A percentile compares a stretch with the other conserved stretches of the same genome.
Evolutionary conservation across 345 rosid genomes (phyloP).

Genomic region (Carallia brachiata): DNA sequence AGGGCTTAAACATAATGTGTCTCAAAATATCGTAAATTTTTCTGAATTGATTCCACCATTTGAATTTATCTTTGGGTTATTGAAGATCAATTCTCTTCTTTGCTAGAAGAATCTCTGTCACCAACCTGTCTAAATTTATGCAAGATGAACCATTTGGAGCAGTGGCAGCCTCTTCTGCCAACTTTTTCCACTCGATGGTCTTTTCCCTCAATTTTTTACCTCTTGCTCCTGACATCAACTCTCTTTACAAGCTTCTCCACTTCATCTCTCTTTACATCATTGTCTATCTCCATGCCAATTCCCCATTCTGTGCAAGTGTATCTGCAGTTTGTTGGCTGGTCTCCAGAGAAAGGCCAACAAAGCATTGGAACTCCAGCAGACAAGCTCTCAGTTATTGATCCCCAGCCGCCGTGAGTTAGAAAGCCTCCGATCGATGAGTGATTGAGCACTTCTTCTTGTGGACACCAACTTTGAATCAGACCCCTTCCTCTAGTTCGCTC

Average conservation of each 20-base stretch:
- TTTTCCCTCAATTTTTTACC: background rate
- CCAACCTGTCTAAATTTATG: background rate
- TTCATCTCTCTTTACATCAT: background rate
- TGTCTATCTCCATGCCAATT: slow-evolving; percentile 10
- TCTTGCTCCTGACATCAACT: background rate
- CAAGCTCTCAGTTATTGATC: background rate
- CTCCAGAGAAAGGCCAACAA: background rate
- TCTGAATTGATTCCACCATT: too few species aligned
- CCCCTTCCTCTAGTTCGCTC: background rate
- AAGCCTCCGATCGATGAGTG: background rate
- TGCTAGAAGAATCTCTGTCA: background rate
- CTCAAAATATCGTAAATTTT: too few species aligned
- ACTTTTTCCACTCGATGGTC: background rate
- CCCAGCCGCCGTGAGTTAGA: background rate
- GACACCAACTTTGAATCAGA: background rate
- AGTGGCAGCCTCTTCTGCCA: background rate
- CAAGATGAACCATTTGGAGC: background rate
- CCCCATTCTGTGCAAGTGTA: slow-evolving; percentile 2
- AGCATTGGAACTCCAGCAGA: background rate
- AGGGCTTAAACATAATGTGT: too few species aligned
- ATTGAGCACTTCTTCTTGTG: background rate
- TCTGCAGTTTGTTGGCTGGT: slow-evolving; percentile 4
- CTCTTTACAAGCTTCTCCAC: background rate
- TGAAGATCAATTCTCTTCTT: background rate
- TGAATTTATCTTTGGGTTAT: too few species aligned